Conservation (phyloP, 2,329 filamentous ascomycete genomes). For the Dactylonectria estremocensis region DNA sequence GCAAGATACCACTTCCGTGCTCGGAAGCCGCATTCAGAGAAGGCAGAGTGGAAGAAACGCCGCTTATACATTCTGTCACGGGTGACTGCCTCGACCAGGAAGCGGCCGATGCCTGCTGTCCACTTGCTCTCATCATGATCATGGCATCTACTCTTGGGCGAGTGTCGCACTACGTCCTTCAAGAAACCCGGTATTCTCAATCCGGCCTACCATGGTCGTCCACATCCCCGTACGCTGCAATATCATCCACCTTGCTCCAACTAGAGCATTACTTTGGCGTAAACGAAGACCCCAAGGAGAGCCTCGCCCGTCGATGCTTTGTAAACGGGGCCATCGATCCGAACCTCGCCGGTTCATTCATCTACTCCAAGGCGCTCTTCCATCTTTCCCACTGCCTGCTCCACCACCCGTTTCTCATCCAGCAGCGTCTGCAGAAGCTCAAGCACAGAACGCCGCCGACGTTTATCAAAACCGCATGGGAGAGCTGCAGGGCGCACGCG, state of each 20-base stretch:
- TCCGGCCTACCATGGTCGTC: conserved; percentile 11
- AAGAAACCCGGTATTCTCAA: neutral
- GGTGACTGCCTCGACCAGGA: conserved; percentile 10
- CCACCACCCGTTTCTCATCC: conserved; percentile 15
- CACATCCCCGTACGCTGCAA: neutral
- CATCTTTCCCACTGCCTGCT: conserved; percentile 14
- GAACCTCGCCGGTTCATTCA: neutral
- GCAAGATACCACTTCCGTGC: conserved; percentile 1
- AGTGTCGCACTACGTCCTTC: conserved; percentile 5
- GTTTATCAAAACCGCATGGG: conserved; percentile 4
- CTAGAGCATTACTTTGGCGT: conserved; percentile 10
- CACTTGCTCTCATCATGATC: conserved; percentile 8
- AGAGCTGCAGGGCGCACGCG: conserved; percentile 6
- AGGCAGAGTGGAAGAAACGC: neutral
- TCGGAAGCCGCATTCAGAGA: neutral
- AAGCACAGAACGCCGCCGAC: conserved; percentile 1
- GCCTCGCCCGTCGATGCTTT: neutral
- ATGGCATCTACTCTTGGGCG: conserved; percentile 13
- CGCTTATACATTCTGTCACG: neutral
- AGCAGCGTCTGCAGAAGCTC: conserved; percentile 8
- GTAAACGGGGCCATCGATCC: neutral
- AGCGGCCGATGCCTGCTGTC: neutral
- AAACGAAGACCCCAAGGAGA: conserved; percentile 7
- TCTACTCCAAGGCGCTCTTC: conserved; percentile 13
- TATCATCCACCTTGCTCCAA: conserved; percentile 9